phyloP scores from a whole-genome alignment of 2,329 filamentous ascomycete genomes.

The Cadophora sp. region DNA sequence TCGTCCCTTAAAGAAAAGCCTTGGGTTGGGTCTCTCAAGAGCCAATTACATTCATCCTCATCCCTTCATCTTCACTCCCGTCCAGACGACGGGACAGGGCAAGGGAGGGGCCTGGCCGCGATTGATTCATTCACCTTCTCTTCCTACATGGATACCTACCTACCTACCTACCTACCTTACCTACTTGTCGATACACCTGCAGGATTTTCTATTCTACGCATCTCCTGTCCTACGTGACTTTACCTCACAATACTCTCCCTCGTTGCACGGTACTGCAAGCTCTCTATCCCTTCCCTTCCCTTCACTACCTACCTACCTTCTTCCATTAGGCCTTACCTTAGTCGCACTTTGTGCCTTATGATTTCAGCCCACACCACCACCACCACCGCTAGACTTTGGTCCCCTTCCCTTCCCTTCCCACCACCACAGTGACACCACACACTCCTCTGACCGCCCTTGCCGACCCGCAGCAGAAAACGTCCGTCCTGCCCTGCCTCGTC shows the following conservation, averaged over 20 bases:
- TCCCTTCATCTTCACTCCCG: neutral
- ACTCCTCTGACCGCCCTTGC: neutral
- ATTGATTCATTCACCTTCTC: neutral
- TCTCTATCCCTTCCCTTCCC: neutral
- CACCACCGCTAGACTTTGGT: neutral
- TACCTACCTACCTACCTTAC: neutral
- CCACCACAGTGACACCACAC: too few species aligned
- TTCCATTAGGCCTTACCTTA: neutral
- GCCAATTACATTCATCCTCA: neutral
- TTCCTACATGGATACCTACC: too few species aligned
- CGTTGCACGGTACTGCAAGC: constrained; percentile 4
- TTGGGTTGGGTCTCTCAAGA: neutral
- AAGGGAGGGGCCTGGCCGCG: neutral
- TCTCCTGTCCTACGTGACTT: neutral
- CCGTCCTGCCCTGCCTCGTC: neutral
- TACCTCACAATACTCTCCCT: neutral
- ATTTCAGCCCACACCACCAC: too few species aligned
- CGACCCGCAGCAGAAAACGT: constrained; percentile 10
- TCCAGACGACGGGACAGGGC: neutral
- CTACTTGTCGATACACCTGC: neutral
- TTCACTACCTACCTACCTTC: neutral
- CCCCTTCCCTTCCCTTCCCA: neutral
- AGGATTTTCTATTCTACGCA: neutral
- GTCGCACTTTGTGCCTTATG: neutral
- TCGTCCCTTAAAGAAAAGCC: neutral